Conservation (phyloP, 2,329 filamentous ascomycete genomes). For the Ophiognomonia clavigignenti-juglandacearum region DNA sequence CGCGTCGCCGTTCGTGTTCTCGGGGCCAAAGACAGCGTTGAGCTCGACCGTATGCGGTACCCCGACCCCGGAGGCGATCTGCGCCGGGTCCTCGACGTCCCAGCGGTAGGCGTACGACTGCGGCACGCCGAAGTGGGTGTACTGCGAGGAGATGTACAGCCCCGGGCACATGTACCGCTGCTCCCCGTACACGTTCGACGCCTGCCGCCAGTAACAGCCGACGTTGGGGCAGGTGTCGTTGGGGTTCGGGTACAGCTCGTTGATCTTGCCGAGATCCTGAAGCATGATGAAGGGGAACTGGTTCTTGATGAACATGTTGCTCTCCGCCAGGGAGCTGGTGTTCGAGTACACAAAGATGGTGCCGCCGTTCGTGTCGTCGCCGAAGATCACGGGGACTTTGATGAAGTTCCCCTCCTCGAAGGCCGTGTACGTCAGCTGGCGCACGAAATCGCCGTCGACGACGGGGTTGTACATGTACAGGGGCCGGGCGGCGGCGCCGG, state of each 20-base stretch:
- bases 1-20: constrained; percentile 41
- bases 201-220: constrained; percentile 54
- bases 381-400: constrained; percentile 19
- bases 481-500: constrained; percentile 31
- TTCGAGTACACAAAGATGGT: constrained; percentile 52
- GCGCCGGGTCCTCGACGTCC: constrained; percentile 56
- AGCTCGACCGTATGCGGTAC: constrained; percentile 65
- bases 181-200: constrained; percentile 57
- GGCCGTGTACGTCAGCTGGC: constrained; percentile 43
- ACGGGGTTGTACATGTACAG: constrained; percentile 51
- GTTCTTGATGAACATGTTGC: constrained; percentile 50
- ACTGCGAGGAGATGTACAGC: constrained; percentile 44
- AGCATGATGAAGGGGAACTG: constrained; percentile 53
- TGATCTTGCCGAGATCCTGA: constrained; percentile 45
- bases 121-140: constrained; percentile 28
- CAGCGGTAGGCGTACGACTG: constrained; percentile 65
- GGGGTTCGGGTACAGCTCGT: constrained; percentile 50
- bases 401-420: constrained; percentile 27
- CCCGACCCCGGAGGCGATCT: constrained; percentile 51
- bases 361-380: constrained; percentile 61
- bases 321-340: constrained; percentile 40
- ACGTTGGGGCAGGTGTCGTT: constrained; percentile 40
- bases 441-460: constrained; percentile 49
- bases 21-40: constrained; percentile 62
- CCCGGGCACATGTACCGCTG: constrained; percentile 62